Evolutionary conservation across 345 rosid genomes (phyloP), one percentile per base, ranked within the genome.

Genomic region (Euphorbia lathyris): DNA sequence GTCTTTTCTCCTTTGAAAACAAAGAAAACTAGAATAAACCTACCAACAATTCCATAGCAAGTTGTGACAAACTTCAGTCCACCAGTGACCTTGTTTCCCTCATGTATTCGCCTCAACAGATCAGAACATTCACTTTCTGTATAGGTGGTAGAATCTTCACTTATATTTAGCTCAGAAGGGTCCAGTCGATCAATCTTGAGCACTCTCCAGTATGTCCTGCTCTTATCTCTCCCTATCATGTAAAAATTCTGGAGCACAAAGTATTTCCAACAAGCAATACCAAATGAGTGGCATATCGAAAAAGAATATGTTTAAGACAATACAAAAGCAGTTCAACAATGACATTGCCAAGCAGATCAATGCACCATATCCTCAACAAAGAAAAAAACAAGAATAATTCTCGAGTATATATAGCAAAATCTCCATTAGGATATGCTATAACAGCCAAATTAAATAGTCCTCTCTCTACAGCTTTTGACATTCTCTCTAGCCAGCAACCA

Each of bases 1-100:
- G 22, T 19, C 9, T 19, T 6, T 19, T 51, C 9, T 51, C 22
- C 22, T 7, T 4, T 1, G 66, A 32, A 13, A 65, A 47, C 26
- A 56, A 59, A 19, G 26, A 20, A 19, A 60, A 71, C 25, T 48
- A 10, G 70, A 67, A 69, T 29, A 42, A 59, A 83, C 93, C 66
- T 74, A 96, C 99, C 99, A 75, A 92, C 80, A 67, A 96, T 89
- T 71, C 99, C 99, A 76, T 90, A 96, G 77, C 97, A 96, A 69
- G 84, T 78, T 16, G 98, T 85, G 19, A 96, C 89, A 61, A 92
- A 87, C 76, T 86, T 89, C 16, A 96, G 84, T 45, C 99, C 99
- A 29, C 99, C 99, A 0, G 98, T 96, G 5, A 92, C 77, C 68
- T 70, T 84, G 83, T 96, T 96, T 61, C 99, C 99, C 81, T 92